These are phyloP conservation scores for Asterionellopsis glacialis DNA, from an alignment of 108 stramenopile species.

Conservation along the genomic window DNA sequence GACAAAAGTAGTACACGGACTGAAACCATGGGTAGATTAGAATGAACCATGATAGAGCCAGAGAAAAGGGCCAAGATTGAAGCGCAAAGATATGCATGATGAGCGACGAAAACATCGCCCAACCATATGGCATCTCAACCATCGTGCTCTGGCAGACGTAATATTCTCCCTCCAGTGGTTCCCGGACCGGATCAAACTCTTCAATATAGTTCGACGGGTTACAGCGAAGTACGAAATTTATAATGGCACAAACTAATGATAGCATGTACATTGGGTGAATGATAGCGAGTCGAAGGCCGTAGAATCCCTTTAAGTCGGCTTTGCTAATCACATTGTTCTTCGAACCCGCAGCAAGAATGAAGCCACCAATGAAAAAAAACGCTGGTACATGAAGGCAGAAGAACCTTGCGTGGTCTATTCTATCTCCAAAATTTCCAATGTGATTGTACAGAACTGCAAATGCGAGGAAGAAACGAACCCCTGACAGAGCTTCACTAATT, in stretches of 20 bases:
- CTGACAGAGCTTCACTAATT: neutral
- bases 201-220: constrained; percentile 1
- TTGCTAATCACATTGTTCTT: neutral
- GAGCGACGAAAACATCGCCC: constrained; percentile 2
- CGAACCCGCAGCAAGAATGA: constrained; percentile 1
- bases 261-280: constrained; percentile 14
- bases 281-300: neutral
- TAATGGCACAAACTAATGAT: neutral
- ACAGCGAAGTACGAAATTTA: neutral
- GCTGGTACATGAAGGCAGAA: constrained; percentile 6
- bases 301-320: neutral
- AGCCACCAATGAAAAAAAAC: constrained; percentile 13
- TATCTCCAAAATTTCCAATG: constrained; percentile 1
- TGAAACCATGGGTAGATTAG: constrained; percentile 13
- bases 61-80: constrained; percentile 3
- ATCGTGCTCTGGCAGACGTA: constrained; percentile 9
- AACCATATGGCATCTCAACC: neutral
- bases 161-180: neutral
- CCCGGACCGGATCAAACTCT: no score
- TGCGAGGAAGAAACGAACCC: constrained; percentile 12
- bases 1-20: constrained; percentile 9
- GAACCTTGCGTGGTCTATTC: neutral
- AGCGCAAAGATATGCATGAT: constrained; percentile 1
- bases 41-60: constrained; percentile 7
- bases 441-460: constrained; percentile 11